phyloP scores from a whole-genome alignment of 441 rosid species.

The Populus tomentosa region DNA sequence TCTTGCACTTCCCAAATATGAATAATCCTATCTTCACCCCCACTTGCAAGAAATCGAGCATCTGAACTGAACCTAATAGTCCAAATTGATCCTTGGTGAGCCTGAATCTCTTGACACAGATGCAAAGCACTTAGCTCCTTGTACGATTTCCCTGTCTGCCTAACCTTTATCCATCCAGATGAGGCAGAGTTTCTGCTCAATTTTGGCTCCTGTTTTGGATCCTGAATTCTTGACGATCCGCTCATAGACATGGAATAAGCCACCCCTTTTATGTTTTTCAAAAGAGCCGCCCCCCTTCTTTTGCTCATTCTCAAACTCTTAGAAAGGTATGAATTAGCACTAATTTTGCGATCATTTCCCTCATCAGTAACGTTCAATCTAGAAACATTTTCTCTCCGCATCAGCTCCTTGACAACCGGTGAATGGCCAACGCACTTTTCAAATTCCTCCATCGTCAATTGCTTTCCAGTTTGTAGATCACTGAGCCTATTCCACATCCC shows the following conservation, averaged over 20 bases:
- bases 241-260: conserved; percentile 62
- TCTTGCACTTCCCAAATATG: conserved; percentile 97
- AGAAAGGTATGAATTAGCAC: conserved; percentile 44
- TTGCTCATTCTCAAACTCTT: conserved; percentile 80
- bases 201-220: conserved; percentile 21
- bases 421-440: conserved; percentile 81
- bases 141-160: conserved; percentile 65
- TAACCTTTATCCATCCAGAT: conserved; percentile 78
- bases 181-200: conserved; percentile 31
- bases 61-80: conserved; percentile 71
- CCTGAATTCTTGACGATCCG: conserved; percentile 40
- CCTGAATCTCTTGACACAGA: conserved; percentile 86
- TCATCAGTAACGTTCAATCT: conserved; percentile 20
- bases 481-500: conserved; percentile 93
- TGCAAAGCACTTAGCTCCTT: conserved; percentile 86
- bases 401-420: conserved; percentile 84
- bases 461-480: conserved; percentile 94
- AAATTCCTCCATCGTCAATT: conserved; percentile 85
- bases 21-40: conserved; percentile 71
- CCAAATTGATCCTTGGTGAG: conserved; percentile 94
- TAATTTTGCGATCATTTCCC: conserved; percentile 35
- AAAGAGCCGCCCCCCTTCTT: conserved; percentile 68
- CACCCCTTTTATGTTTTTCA: conserved; percentile 80
- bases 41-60: conserved; percentile 66
- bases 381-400: conserved; percentile 68